Percentiles rank a stretch among this genome's conserved stretches.
These are phyloP conservation scores for Pontederia crassipes DNA, from an alignment of 176 grass and related monocot species.

Conservation along the genomic window DNA sequence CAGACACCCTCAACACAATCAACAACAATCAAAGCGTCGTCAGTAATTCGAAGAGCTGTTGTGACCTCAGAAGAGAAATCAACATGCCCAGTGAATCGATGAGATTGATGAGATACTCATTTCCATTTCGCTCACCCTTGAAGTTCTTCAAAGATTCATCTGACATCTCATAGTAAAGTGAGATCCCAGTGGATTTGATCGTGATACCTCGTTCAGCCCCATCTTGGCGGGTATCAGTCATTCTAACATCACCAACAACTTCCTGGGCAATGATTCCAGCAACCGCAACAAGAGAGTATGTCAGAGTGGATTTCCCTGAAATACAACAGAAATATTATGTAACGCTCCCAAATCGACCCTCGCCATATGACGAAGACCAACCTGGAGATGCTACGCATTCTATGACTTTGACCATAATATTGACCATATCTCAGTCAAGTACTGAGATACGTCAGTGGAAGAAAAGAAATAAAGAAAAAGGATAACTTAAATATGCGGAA, in stretches of 20 bases:
- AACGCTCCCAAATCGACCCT: neutral
- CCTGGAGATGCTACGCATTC: too few relatives aligned
- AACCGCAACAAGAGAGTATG: slow-evolving; percentile 4
- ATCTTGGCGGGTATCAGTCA: neutral
- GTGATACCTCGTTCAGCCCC: neutral
- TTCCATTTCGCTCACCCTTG: slow-evolving; percentile 8
- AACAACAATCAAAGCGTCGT: neutral
- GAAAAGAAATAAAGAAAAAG: too few relatives aligned
- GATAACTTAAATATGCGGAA: too few relatives aligned
- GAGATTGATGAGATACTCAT: neutral
- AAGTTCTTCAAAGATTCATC: neutral
- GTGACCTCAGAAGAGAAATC: slow-evolving; percentile 16
- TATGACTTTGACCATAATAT: too few relatives aligned
- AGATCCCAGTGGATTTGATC: slow-evolving; percentile 6
- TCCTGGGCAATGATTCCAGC: slow-evolving; percentile 3
- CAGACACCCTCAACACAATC: too few relatives aligned
- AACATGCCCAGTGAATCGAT: slow-evolving; percentile 10
- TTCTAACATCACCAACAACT: neutral
- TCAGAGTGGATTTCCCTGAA: slow-evolving; percentile 14
- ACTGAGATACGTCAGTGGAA: too few relatives aligned
- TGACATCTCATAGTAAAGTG: slow-evolving; percentile 11
- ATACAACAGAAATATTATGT: neutral
- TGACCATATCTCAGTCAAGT: too few relatives aligned
- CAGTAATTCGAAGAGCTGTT: slow-evolving; percentile 8
- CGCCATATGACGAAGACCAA: too few relatives aligned